Percentiles rank a stretch among this genome's conserved stretches.
phyloP scores from a whole-genome alignment of 345 rosid species.

The Arabidopsis suecica region DNA sequence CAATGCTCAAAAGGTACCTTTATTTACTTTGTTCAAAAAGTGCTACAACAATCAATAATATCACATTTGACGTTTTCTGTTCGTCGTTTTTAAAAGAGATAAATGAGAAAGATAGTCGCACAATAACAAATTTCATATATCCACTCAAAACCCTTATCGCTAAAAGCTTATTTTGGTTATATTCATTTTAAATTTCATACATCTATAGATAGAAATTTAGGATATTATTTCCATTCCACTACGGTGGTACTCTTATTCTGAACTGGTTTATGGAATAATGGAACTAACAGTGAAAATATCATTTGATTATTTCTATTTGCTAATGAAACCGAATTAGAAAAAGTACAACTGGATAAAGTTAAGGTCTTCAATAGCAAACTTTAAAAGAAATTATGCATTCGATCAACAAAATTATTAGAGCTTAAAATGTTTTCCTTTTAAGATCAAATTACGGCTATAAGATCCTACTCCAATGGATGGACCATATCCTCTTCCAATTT shows the following conservation, averaged over 20 bases:
- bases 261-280: not conserved
- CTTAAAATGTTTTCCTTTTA: not conserved
- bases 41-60: conserved; percentile 32
- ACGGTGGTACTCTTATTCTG: conserved; percentile 9
- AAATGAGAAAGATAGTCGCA: conserved; percentile 29
- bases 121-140: conserved; percentile 27
- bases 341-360: not conserved
- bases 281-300: not conserved
- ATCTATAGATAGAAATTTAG: conserved; percentile 9
- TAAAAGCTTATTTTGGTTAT: conserved; percentile 31
- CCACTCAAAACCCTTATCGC: conserved; percentile 27
- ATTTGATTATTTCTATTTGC: not conserved
- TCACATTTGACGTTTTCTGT: conserved; percentile 44
- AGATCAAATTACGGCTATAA: not conserved
- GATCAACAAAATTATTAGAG: not conserved
- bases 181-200: conserved; percentile 1
- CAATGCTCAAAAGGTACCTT: conserved; percentile 35
- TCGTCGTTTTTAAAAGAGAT: conserved; percentile 39
- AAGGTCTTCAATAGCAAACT: not conserved
- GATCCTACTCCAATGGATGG: not conserved
- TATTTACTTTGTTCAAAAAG: conserved; percentile 39
- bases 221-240: conserved; percentile 1
- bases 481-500: not conserved
- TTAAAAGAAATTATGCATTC: not conserved
- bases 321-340: not conserved